phyloP scores from a whole-genome alignment of 306 rosid species.

The Hippophae rhamnoides region DNA sequence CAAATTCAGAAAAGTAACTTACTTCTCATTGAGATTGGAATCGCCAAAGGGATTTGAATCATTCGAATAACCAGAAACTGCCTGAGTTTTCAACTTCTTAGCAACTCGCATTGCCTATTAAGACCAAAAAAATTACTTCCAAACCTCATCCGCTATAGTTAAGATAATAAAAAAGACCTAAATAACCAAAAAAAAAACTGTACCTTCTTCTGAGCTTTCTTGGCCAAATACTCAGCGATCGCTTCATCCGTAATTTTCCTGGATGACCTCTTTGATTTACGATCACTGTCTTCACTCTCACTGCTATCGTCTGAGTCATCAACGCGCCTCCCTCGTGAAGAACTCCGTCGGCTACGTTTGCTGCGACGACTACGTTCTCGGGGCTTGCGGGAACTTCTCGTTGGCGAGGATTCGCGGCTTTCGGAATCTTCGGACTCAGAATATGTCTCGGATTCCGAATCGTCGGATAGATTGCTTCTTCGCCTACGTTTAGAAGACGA shows the following conservation, averaged over 20 bases:
- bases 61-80: constrained; percentile 78
- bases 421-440: constrained; percentile 31
- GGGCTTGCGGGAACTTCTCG: constrained; percentile 24
- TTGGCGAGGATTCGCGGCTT: constrained; percentile 26
- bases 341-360: constrained; percentile 30
- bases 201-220: constrained; percentile 81
- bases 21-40: constrained; percentile 87
- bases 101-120: constrained; percentile 56
- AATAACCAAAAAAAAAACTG: not conserved
- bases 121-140: not conserved
- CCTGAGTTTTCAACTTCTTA: constrained; percentile 54
- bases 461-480: constrained; percentile 30
- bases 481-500: constrained; percentile 31
- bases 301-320: constrained; percentile 31
- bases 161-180: not conserved
- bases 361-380: constrained; percentile 21
- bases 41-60: constrained; percentile 95
- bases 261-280: constrained; percentile 40
- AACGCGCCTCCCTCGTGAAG: constrained; percentile 27
- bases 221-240: constrained; percentile 60
- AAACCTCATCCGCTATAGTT: not conserved
- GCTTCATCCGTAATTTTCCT: constrained; percentile 54
- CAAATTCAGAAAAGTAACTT: constrained; percentile 12
- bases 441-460: constrained; percentile 30
- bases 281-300: constrained; percentile 28